Base-by-base conservation (phyloP, 2,329 filamentous ascomycete genomes). In the Cladosporium cucumerinum region DNA sequence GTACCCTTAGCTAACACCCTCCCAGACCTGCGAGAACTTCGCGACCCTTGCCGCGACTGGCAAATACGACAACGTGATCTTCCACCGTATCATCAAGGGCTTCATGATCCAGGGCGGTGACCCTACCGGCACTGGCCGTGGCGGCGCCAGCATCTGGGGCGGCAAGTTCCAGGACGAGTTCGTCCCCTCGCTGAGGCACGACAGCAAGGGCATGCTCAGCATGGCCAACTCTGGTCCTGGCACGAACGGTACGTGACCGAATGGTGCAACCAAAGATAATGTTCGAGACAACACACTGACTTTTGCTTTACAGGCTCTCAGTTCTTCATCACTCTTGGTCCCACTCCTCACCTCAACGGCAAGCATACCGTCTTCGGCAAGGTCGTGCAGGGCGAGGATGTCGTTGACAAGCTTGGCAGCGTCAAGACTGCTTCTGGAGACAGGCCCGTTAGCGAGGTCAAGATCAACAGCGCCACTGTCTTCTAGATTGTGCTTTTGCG, bases 361-460 rank as follows among this genome's bases (percentile, higher is more conserved):
- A 97, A 97, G 80, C 95, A 99, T 77, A 93, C 97, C 65, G 93
- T 98, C 23, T 98, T 98, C 73, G 95, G 94, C 61, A 89, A 90
- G 76, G 93, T 98, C 2, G 83, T 91, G 54, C 90, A 93, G 52
- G 93, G 94, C 43, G 90, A 97, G 86, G 92, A 97, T 65, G 87
- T 97, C 3, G 90, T 98, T 46, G 86, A 84, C 71, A 97, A 96
- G 87, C 3, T 98, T 91, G 94, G 93, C 0, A 77, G 93, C 64
- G 92, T 97, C 62, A 90, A 89, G 80, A 97, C 92, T 0, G 92
- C 87, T 39, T 78, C 80, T 8, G 91, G 93, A 69, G 94, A 98
- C 77, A 82, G 88, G 70, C 95, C 94, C 0, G 78, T 88, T 11
- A 88, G 94, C 71, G 88, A 95, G 72, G 87, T 98, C 65, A 92